Base-by-base conservation (phyloP, 805 yeast genomes). In the Naumovozyma baii region DNA sequence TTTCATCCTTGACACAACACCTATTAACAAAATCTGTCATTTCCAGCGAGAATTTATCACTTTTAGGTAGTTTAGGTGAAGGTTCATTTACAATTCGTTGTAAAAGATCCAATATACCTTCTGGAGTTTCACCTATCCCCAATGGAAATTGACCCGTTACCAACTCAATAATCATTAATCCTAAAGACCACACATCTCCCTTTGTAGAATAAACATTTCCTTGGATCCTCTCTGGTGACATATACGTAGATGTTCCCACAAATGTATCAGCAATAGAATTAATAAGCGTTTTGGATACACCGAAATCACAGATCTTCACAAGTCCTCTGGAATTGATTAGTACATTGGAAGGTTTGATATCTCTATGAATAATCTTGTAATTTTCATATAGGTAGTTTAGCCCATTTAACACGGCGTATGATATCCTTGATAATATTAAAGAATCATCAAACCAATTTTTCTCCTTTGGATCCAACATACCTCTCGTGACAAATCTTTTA, bases 191-290 rank as follows among this genome's bases (percentile, higher is more conserved):
- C 10, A 92, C 90, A 59, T 92, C 99, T 30, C 95, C 90, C 50
- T 88, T 87, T n/a, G 88, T 80, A 7, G 95, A 83, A 62, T 92
- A 92, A 8, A 80, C 80, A 33, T 84, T 85, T 15, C 99, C 99
- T 62, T 87, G 95, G 40, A 92, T 90, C 46, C 99, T 72, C 54
- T 92, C 99, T 0, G 99, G 99, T 1, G 95, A 83, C 94, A 92
- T 92, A 58, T 92, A 92, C 0, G 94, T 86, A 1, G 96, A 86
- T 0, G 99, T 92, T 1, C 99, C 99, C 8, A 92, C 97, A 68
- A 92, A 92, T 0, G 98, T 92, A 54, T 92, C 96, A 0, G 96
- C 98, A 42, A 92, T 74, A 1, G 98, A 92, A 61, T 90, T 87
- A 41, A 85, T 83, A 38, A 92, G 70, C 56, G 87, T 95, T 44